phyloP scores from a whole-genome alignment of 371 early-diverging fungal species.

The Haplosporangium sp. region DNA sequence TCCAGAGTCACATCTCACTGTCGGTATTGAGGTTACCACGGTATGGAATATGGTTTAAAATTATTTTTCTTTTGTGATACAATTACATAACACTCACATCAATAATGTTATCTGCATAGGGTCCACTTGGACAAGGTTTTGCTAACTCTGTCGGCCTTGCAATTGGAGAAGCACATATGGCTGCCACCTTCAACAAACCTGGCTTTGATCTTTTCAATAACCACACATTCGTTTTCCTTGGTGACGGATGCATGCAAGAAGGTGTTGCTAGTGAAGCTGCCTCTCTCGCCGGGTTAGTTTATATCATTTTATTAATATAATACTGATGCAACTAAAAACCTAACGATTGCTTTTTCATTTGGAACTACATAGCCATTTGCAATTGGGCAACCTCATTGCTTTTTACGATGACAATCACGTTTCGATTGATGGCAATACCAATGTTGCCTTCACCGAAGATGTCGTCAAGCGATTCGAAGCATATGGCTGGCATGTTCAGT shows the following conservation, averaged over 20 bases:
- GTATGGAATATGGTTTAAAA: conserved; percentile 12
- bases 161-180: conserved; percentile 89
- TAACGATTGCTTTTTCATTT: not conserved
- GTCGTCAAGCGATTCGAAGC: conserved; percentile 90
- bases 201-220: conserved; percentile 87
- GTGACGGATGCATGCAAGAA: conserved; percentile 99
- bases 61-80: not conserved
- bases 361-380: conserved; percentile 80
- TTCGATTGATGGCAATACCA: conserved; percentile 95
- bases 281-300: conserved; percentile 92
- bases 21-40: conserved; percentile 98
- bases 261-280: conserved; percentile 98
- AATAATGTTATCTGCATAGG: conserved; percentile 54
- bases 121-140: conserved; percentile 99
- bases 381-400: conserved; percentile 96
- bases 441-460: conserved; percentile 95
- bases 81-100: conserved; percentile 2
- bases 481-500: conserved; percentile 94
- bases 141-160: conserved; percentile 98
- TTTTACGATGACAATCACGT: conserved; percentile 98
- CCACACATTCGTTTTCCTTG: conserved; percentile 90
- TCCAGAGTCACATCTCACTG: conserved; percentile 89
- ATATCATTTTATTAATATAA: not conserved
- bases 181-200: conserved; percentile 92
- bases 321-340: too few relatives aligned